These are phyloP conservation scores for Crithidia brevicula DNA, from an alignment of 208 protist genomes.

Conservation along the genomic window DNA sequence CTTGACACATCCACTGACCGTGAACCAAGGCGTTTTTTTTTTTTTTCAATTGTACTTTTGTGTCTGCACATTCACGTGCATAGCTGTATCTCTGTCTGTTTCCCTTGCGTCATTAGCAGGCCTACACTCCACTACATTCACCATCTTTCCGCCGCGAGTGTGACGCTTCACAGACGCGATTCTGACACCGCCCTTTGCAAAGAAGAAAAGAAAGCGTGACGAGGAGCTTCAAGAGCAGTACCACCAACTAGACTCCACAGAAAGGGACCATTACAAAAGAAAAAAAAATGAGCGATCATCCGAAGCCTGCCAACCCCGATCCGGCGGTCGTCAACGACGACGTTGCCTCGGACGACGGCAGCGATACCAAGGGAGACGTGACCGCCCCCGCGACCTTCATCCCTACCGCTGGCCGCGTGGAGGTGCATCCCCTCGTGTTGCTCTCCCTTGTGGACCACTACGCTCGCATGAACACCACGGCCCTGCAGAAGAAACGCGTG, in stretches of 20 bases:
- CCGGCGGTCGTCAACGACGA: slow-evolving; percentile 19
- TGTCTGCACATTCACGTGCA: too few relatives aligned
- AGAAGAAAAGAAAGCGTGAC: too few relatives aligned
- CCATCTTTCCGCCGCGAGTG: too few relatives aligned
- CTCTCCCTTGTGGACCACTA: slow-evolving; percentile 99
- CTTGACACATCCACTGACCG: too few relatives aligned
- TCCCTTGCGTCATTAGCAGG: too few relatives aligned
- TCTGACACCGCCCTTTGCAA: too few relatives aligned
- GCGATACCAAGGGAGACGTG: slow-evolving; percentile 27
- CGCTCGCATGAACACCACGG: slow-evolving; percentile 95
- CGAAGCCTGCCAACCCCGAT: slow-evolving; percentile 11
- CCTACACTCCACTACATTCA: too few relatives aligned
- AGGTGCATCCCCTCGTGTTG: slow-evolving; percentile 99
- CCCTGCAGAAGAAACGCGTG: slow-evolving; percentile 94
- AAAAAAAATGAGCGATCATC: slow-evolving; percentile 15
- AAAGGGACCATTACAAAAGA: not conserved
- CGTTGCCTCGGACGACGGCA: slow-evolving; percentile 27
- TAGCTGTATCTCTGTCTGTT: too few relatives aligned
- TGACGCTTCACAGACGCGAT: too few relatives aligned
- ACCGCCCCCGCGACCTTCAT: slow-evolving; percentile 30
- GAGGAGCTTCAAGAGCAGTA: too few relatives aligned
- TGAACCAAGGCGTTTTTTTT: too few relatives aligned
- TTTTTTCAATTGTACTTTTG: too few relatives aligned
- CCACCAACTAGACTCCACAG: not conserved
- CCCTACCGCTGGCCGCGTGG: slow-evolving; percentile 81